phyloP scores from a whole-genome alignment of 352 stramenopile species.

The Phytophthora melonis region DNA sequence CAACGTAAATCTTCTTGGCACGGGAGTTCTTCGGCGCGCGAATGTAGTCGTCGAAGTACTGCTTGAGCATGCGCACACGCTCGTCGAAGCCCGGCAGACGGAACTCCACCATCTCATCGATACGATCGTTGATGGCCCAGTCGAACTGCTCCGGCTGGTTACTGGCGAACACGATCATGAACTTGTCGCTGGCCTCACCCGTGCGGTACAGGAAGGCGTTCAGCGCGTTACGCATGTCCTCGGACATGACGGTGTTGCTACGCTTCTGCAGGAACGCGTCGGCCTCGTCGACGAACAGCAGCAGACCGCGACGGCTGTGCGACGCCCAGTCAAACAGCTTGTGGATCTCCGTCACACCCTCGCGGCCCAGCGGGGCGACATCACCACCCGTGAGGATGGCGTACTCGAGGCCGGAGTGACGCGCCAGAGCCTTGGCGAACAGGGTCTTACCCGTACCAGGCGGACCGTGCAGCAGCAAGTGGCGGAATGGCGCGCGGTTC shows the following conservation, averaged over 20 bases:
- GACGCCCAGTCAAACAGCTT: conserved; percentile 99
- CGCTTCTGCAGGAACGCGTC: conserved; percentile 99
- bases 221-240: conserved; percentile 99
- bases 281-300: conserved; percentile 99
- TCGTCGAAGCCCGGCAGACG: conserved; percentile 94
- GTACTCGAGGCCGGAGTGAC: conserved; percentile 98
- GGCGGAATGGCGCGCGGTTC: conserved; percentile 98
- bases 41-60: conserved; percentile 99
- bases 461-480: conserved; percentile 98
- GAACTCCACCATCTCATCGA: conserved; percentile 99
- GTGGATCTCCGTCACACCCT: conserved; percentile 99
- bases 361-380: conserved; percentile 96
- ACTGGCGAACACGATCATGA: conserved; percentile 99
- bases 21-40: conserved; percentile 84
- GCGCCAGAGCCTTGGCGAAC: conserved; percentile 97
- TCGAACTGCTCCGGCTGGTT: conserved; percentile 99
- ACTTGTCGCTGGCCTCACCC: conserved; percentile 97
- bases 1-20: conserved; percentile 92
- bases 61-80: conserved; percentile 96
- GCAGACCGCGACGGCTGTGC: conserved; percentile 93
- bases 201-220: conserved; percentile 99
- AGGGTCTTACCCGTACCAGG: conserved; percentile 99
- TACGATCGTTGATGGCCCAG: conserved; percentile 99
- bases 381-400: conserved; percentile 99
- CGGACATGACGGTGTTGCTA: conserved; percentile 93